Evolutionary conservation across 2,329 filamentous ascomycete species (phyloP).

Genomic region (Venturia effusa): DNA sequence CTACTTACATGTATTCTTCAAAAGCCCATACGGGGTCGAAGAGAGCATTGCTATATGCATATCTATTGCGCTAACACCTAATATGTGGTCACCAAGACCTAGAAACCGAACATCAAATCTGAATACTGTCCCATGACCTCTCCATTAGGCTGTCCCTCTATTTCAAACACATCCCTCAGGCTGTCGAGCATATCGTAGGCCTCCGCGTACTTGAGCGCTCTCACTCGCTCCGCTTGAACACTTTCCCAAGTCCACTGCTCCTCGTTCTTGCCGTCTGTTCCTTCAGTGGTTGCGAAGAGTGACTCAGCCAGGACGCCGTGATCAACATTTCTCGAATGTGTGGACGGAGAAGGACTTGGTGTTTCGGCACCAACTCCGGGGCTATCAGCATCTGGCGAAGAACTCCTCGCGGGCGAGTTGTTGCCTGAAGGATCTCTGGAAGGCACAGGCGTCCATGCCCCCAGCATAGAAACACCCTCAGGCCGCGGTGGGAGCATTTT

Average conservation of each 20-base stretch:
- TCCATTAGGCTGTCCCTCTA: constrained; percentile 19
- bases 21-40: neutral
- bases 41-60: neutral
- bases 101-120: constrained; percentile 19
- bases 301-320: constrained; percentile 17
- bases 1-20: neutral
- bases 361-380: constrained; percentile 9
- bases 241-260: constrained; percentile 49
- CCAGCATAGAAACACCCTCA: constrained; percentile 33
- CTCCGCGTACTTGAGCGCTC: constrained; percentile 44
- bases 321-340: constrained; percentile 11
- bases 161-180: constrained; percentile 41
- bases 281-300: constrained; percentile 16
- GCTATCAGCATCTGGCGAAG: neutral
- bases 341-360: constrained; percentile 17
- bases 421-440: neutral
- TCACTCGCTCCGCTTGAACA: constrained; percentile 46
- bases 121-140: constrained; percentile 34
- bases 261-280: neutral
- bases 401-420: neutral
- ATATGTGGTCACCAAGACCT: neutral
- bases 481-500: constrained; percentile 66
- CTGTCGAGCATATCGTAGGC: constrained; percentile 44
- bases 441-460: neutral
- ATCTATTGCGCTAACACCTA: neutral